phyloP scores from a whole-genome alignment of 2,329 filamentous ascomycete species.

The Cadophora sp. region DNA sequence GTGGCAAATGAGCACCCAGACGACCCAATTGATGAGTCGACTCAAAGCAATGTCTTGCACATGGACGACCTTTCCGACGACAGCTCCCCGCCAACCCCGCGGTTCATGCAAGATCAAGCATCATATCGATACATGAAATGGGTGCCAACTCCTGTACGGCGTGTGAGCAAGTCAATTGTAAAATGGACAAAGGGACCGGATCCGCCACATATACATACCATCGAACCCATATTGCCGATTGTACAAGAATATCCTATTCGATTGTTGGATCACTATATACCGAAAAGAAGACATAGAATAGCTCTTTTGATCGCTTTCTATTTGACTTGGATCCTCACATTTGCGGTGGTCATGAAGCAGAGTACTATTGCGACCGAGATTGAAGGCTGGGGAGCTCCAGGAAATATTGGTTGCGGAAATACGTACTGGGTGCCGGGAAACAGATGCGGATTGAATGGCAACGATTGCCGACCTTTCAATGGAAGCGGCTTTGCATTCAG shows the following conservation, averaged over 20 bases:
- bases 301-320: slow-evolving; percentile 65
- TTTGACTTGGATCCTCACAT: slow-evolving; percentile 71
- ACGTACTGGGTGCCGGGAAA: slow-evolving; percentile 77
- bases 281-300: slow-evolving; percentile 63
- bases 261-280: slow-evolving; percentile 67
- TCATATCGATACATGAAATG: slow-evolving; percentile 56
- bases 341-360: slow-evolving; percentile 70
- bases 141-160: slow-evolving; percentile 63
- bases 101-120: slow-evolving; percentile 64
- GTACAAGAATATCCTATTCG: slow-evolving; percentile 72
- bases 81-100: slow-evolving; percentile 57
- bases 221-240: slow-evolving; percentile 66
- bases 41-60: slow-evolving; percentile 34
- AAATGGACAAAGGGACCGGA: slow-evolving; percentile 63
- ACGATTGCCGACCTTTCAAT: slow-evolving; percentile 76
- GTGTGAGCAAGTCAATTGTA: slow-evolving; percentile 49
- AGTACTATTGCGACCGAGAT: slow-evolving; percentile 67
- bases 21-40: slow-evolving; percentile 41
- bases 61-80: slow-evolving; percentile 55
- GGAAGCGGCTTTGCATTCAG: slow-evolving; percentile 74
- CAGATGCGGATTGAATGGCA: slow-evolving; percentile 75
- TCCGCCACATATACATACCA: slow-evolving; percentile 57
- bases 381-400: slow-evolving; percentile 69
- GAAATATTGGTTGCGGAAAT: slow-evolving; percentile 69
- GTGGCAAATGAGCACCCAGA: slow-evolving; percentile 40